A percentile compares a stretch with the other conserved stretches of the same genome.
phyloP scores from a whole-genome alignment of 192 early-diverging fungal genomes.

The Backusella tuberculispora region DNA sequence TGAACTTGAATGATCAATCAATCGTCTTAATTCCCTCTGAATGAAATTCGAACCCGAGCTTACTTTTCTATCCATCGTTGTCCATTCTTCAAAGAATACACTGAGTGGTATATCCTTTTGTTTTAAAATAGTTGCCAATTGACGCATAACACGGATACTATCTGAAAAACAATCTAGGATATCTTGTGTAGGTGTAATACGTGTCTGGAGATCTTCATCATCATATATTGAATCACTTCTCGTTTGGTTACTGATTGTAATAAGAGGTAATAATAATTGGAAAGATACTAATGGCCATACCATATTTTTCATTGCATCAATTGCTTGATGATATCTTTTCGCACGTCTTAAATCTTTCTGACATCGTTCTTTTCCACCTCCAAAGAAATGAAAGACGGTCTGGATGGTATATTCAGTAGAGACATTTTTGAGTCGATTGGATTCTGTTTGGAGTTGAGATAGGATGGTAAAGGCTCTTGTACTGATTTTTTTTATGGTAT shows the following conservation, averaged over 20 bases:
- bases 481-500: background rate
- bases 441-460: conserved; percentile 18
- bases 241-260: background rate
- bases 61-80: background rate
- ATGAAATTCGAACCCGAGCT: background rate
- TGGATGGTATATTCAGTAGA: conserved; percentile 7
- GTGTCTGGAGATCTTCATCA: background rate
- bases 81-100: conserved; percentile 16
- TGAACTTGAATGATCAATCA: background rate
- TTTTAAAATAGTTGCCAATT: conserved; percentile 2
- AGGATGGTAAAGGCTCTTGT: background rate
- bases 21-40: conserved; percentile 8
- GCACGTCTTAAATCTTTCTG: conserved; percentile 7
- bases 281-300: conserved; percentile 15
- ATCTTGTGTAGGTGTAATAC: background rate
- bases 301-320: conserved; percentile 17
- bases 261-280: background rate
- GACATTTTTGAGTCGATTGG: conserved; percentile 17
- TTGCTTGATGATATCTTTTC: conserved; percentile 19
- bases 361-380: conserved; percentile 3
- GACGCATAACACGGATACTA: conserved; percentile 21
- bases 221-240: background rate
- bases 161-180: conserved; percentile 4
- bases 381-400: conserved; percentile 18
- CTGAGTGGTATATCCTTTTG: conserved; percentile 6